A percentile compares a stretch with the other conserved stretches of the same genome.
Evolutionary conservation across 1,284 basidiomycete species (phyloP).

Genomic region (Ganoderma boninense): DNA sequence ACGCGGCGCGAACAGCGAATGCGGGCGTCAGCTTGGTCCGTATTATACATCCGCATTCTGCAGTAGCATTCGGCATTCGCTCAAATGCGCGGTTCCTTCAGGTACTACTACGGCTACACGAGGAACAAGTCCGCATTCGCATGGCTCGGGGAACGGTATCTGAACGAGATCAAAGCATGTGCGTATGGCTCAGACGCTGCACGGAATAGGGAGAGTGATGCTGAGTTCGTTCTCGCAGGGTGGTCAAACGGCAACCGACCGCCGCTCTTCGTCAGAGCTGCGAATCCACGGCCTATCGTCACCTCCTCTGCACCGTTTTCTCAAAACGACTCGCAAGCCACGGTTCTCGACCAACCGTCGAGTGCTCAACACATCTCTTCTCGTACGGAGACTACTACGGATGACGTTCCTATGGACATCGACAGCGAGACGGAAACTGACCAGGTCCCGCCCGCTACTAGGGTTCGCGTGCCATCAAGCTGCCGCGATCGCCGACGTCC

Average conservation of each 20-base stretch:
- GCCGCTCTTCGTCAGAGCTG: conserved; percentile 29
- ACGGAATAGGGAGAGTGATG: not conserved
- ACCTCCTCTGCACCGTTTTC: not conserved
- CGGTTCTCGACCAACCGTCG: no score
- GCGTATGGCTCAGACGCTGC: not conserved
- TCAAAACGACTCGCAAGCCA: conserved; percentile 17
- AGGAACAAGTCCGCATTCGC: conserved; percentile 28
- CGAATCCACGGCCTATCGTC: not conserved
- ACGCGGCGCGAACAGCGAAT: conserved; percentile 24
- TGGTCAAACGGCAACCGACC: conserved; percentile 30
- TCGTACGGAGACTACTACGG: no score
- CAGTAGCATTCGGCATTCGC: not conserved
- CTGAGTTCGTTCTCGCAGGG: conserved; percentile 9
- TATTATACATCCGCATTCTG: not conserved
- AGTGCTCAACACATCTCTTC: no score
- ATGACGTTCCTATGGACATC: no score
- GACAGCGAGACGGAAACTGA: no score
- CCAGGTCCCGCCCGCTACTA: no score
- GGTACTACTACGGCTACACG: conserved; percentile 35
- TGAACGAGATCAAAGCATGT: conserved; percentile 37
- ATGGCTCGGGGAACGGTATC: conserved; percentile 34
- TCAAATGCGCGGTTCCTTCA: not conserved
- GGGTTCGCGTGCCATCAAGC: no score
- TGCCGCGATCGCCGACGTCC: no score
- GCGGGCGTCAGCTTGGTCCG: conserved; percentile 36